Conservation (phyloP, 2,329 filamentous ascomycete species). For the Zasmidium cellare region DNA sequence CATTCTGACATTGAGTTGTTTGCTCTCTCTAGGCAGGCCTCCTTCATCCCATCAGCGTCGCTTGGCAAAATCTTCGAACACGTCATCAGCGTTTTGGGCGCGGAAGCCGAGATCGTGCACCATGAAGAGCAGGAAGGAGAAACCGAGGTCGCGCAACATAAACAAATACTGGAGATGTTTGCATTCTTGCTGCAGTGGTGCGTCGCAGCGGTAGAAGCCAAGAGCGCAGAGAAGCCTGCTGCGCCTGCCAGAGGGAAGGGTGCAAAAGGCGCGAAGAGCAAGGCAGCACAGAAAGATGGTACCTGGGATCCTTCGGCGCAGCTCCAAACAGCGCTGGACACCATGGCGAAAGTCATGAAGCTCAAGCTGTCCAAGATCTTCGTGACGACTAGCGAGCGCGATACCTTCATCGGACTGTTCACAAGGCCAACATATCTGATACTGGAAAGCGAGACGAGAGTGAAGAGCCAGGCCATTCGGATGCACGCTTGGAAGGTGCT, state of each 20-base stretch:
- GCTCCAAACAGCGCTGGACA: constrained; percentile 82
- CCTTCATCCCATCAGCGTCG: constrained; percentile 74
- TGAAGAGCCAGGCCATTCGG: constrained; percentile 83
- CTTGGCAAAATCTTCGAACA: constrained; percentile 89
- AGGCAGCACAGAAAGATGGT: constrained; percentile 65
- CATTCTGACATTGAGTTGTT: constrained; percentile 64
- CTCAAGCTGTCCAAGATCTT: constrained; percentile 92
- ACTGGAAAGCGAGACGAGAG: constrained; percentile 87
- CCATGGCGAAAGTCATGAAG: constrained; percentile 94
- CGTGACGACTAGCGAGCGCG: constrained; percentile 90
- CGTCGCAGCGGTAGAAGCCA: constrained; percentile 88
- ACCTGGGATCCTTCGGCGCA: constrained; percentile 88
- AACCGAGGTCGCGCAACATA: constrained; percentile 66
- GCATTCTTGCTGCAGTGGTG: constrained; percentile 95
- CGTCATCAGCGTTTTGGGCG: constrained; percentile 70
- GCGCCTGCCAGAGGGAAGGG: constrained; percentile 72
- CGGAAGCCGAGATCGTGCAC: constrained; percentile 82
- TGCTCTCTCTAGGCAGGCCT: constrained; percentile 70
- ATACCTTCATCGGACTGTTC: constrained; percentile 89
- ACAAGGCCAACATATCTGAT: constrained; percentile 92
- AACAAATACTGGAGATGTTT: constrained; percentile 88
- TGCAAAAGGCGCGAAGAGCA: constrained; percentile 72
- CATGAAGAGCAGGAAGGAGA: constrained; percentile 87
- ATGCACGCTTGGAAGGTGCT: constrained; percentile 98
- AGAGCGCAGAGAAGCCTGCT: constrained; percentile 77